Percentiles rank a stretch among this genome's conserved stretches.
These are phyloP conservation scores for Flaveria linearis DNA, from an alignment of 129 eudicot genomes.

Conservation along the genomic window DNA sequence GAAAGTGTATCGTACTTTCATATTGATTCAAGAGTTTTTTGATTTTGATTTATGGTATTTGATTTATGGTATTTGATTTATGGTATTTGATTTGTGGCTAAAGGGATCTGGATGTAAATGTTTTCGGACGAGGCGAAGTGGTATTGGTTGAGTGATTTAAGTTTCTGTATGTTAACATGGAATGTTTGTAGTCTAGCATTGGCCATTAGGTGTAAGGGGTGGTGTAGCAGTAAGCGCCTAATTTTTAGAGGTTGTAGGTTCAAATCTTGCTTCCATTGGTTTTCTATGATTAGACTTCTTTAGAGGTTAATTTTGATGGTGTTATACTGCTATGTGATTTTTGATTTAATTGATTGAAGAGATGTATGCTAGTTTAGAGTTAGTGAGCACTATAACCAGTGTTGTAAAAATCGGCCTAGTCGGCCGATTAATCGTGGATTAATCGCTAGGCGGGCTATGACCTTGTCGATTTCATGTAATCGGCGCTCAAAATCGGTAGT, in stretches of 20 bases:
- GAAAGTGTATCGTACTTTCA: background rate
- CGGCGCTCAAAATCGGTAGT: too few species aligned
- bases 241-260: too few species aligned
- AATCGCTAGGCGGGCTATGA: too few species aligned
- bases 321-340: background rate
- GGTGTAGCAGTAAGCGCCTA: background rate
- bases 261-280: too few species aligned
- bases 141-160: background rate
- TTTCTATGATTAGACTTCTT: background rate
- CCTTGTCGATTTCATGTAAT: too few species aligned
- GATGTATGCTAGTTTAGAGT: background rate
- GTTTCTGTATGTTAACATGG: background rate
- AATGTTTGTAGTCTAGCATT: slow-evolving; percentile 9
- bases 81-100: background rate
- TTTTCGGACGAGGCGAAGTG: background rate
- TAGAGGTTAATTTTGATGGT: background rate
- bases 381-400: background rate
- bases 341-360: background rate
- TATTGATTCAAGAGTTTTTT: slow-evolving; percentile 6
- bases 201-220: background rate
- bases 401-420: too few species aligned
- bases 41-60: background rate
- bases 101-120: slow-evolving; percentile 9
- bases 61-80: background rate
- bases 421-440: too few species aligned